These are phyloP conservation scores for Nicotiana paniculata DNA, from an alignment of 257 asterid genomes.

Conservation along the genomic window DNA sequence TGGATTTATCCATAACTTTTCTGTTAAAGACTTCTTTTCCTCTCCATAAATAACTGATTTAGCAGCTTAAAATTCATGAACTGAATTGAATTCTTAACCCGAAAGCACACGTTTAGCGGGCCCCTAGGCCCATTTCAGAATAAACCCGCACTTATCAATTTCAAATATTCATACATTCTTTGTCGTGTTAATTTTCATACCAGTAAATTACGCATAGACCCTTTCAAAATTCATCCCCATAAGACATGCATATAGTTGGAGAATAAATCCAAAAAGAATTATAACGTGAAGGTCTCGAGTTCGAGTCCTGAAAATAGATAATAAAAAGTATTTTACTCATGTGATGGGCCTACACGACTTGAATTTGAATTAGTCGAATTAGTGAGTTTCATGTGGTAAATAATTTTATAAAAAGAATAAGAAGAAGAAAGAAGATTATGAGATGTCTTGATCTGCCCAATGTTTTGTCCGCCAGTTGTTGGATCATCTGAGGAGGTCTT, in stretches of 20 bases:
- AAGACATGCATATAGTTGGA: no score
- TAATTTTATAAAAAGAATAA: no score
- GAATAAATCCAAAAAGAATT: no score
- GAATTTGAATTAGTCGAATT: no score
- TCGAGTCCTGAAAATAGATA: no score
- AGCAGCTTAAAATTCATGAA: not conserved
- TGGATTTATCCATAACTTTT: not conserved
- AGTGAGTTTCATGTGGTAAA: no score
- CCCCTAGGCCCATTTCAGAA: conserved; percentile 16
- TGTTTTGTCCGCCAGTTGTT: not conserved
- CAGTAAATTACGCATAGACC: not conserved
- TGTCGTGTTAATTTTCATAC: not conserved
- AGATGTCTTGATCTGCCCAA: not conserved
- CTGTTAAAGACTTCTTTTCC: conserved; percentile 3
- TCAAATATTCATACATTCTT: not conserved
- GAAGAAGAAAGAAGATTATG: not conserved
- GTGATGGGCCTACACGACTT: no score
- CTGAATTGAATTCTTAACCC: conserved; percentile 20
- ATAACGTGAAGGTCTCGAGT: no score
- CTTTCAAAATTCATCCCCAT: not conserved
- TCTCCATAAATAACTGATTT: not conserved
- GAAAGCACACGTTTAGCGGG: conserved; percentile 36
- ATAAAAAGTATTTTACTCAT: no score
- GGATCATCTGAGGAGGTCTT: not conserved
- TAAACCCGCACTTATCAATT: not conserved